Evolutionary conservation across 2,329 filamentous ascomycete species (phyloP).

Genomic region (Falciphora oryzae): DNA sequence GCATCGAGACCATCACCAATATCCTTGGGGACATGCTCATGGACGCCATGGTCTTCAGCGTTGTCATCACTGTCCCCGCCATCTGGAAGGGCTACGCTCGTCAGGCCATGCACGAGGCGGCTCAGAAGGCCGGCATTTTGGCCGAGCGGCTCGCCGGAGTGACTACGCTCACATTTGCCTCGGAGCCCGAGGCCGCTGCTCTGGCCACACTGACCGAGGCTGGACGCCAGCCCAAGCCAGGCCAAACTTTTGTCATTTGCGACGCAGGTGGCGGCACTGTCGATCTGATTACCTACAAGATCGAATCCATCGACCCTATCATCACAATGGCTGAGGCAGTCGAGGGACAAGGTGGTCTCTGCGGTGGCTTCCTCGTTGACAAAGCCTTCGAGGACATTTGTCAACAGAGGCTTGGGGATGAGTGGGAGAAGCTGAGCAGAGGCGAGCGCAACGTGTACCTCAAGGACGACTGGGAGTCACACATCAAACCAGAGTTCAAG

Average conservation of each 20-base stretch:
- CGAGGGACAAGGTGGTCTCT: conserved; percentile 31
- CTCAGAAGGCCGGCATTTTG: conserved; percentile 29
- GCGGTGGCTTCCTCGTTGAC: conserved; percentile 35
- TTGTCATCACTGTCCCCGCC: conserved; percentile 37
- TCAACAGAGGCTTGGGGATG: conserved; percentile 2
- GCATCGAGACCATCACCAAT: conserved; percentile 20
- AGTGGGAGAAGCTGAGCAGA: conserved; percentile 11
- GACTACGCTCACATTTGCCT: conserved; percentile 29
- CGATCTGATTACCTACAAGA: conserved; percentile 35
- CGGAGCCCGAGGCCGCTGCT: conserved; percentile 39
- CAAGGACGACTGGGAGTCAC: conserved; percentile 21
- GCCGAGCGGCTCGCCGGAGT: conserved; percentile 17
- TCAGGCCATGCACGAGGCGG: conserved; percentile 29
- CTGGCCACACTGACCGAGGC: conserved; percentile 28
- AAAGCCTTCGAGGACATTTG: conserved; percentile 28
- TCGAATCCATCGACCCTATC: conserved; percentile 19
- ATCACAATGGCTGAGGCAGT: conserved; percentile 31
- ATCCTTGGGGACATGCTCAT: conserved; percentile 19
- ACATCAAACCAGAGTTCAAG: conserved; percentile 20
- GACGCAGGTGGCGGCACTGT: conserved; percentile 25
- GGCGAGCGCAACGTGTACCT: conserved; percentile 10
- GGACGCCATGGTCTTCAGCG: conserved; percentile 21
- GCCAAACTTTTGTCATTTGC: conserved; percentile 18
- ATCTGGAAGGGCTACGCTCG: conserved; percentile 37
- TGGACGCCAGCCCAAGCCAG: conserved; percentile 11